Evolutionary conservation across 345 rosid species (phyloP).

Genomic region (Melaleuca alternifolia): DNA sequence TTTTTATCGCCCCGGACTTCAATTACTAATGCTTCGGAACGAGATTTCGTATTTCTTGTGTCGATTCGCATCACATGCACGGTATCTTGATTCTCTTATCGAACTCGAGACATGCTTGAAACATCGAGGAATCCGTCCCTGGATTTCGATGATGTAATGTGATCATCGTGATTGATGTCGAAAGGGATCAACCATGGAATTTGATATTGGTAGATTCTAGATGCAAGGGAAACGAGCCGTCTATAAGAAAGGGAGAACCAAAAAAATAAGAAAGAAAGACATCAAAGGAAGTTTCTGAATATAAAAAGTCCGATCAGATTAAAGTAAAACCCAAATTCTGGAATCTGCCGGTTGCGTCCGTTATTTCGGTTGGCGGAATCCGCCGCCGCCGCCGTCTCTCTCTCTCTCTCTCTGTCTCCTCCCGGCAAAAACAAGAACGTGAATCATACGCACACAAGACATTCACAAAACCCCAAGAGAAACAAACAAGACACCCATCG

Average conservation of each 20-base stretch:
- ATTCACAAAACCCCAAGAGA: not conserved
- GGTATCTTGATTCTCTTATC: not conserved
- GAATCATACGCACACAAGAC: not conserved
- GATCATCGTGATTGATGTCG: not conserved
- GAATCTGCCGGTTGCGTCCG: not conserved
- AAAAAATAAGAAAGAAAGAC: not conserved
- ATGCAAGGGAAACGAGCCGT: no score
- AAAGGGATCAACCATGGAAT: not conserved
- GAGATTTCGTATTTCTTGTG: no score
- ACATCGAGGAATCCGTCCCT: not conserved
- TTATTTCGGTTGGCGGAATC: not conserved
- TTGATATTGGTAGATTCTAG: not conserved
- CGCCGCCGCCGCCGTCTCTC: not conserved
- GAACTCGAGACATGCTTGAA: not conserved
- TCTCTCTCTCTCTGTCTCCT: not conserved
- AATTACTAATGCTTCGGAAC: not conserved
- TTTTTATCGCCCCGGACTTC: not conserved
- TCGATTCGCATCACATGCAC: not conserved
- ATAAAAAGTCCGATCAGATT: not conserved
- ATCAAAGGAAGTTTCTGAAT: not conserved
- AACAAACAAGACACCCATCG: not conserved
- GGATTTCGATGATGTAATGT: not conserved
- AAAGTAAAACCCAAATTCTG: not conserved
- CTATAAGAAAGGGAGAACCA: no score
- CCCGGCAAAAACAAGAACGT: not conserved